Percentiles rank a stretch among this genome's conserved stretches.
Evolutionary conservation across 2,329 filamentous ascomycete species (phyloP).

Genomic region (Orbilia javanica): DNA sequence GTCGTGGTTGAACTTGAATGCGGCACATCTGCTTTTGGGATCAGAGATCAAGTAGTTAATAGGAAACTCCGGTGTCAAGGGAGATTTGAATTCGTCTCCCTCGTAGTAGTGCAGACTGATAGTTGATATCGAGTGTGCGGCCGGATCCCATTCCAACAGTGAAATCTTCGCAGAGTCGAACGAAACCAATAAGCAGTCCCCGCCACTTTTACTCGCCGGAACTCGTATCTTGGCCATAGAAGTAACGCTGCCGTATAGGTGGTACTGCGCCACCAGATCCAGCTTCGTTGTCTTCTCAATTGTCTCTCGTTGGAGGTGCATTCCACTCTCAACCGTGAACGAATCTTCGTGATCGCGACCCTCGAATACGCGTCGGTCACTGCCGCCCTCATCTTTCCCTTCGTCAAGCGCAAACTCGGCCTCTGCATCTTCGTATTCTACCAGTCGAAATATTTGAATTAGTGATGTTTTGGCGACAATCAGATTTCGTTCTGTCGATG

Average conservation of each 20-base stretch:
- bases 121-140: conserved; percentile 81
- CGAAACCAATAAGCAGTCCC: conserved; percentile 76
- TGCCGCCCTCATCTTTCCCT: conserved; percentile 68
- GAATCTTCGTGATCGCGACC: conserved; percentile 76
- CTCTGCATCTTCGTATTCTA: conserved; percentile 66
- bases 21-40: conserved; percentile 90
- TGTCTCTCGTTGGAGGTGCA: conserved; percentile 72
- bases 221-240: conserved; percentile 83
- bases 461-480: conserved; percentile 92
- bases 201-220: conserved; percentile 79
- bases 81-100: conserved; percentile 76
- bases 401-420: conserved; percentile 65
- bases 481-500: conserved; percentile 82
- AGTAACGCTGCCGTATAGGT: conserved; percentile 84
- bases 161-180: conserved; percentile 93
- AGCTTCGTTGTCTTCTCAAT: conserved; percentile 79
- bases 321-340: conserved; percentile 74
- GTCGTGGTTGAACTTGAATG: conserved; percentile 88
- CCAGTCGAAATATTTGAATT: conserved; percentile 86
- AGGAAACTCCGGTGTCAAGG: conserved; percentile 76
- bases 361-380: conserved; percentile 68
- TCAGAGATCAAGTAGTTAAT: conserved; percentile 88
- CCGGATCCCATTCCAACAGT: conserved; percentile 91
- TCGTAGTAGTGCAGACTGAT: conserved; percentile 98
- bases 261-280: conserved; percentile 85